Conservation (phyloP, 1,139 yeast species). For the Zygosaccharomyces sapae region DNA sequence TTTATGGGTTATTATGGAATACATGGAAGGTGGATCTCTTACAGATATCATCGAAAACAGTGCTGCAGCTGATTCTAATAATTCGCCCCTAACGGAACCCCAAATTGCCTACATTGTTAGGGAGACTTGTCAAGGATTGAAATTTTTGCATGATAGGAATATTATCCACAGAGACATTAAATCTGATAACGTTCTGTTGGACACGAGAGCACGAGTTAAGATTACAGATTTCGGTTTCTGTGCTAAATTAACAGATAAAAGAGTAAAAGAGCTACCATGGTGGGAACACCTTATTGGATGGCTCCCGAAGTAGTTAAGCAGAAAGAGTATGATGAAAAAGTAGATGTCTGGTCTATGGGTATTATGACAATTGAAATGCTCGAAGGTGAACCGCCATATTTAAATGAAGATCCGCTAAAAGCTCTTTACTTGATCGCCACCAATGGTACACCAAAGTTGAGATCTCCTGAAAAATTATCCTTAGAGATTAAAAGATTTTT, state of each 20-base stretch:
- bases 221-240: conserved; percentile 98
- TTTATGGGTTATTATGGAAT: conserved; percentile 93
- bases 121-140: conserved; percentile 89
- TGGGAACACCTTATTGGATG: conserved; percentile 99
- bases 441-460: conserved; percentile 93
- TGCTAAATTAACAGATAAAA: conserved; percentile 92
- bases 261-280: conserved; percentile 96
- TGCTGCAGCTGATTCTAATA: conserved; percentile 39
- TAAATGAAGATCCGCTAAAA: conserved; percentile 90
- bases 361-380: conserved; percentile 99
- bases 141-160: conserved; percentile 83
- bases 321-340: conserved; percentile 93
- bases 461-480: conserved; percentile 76
- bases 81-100: conserved; percentile 49
- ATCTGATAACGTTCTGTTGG: conserved; percentile 87
- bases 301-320: conserved; percentile 98
- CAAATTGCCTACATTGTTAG: conserved; percentile 89
- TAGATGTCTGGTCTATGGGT: conserved; percentile 96
- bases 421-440: conserved; percentile 90
- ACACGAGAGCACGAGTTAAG: conserved; percentile 83
- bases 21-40: conserved; percentile 84
- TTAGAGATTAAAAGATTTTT: conserved; percentile 79
- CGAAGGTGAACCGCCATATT: conserved; percentile 96
- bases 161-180: conserved; percentile 95
- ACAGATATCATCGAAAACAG: conserved; percentile 85